Evolutionary conservation across 73 alveolate species (phyloP).

Genomic region (Breviolum minutum): DNA sequence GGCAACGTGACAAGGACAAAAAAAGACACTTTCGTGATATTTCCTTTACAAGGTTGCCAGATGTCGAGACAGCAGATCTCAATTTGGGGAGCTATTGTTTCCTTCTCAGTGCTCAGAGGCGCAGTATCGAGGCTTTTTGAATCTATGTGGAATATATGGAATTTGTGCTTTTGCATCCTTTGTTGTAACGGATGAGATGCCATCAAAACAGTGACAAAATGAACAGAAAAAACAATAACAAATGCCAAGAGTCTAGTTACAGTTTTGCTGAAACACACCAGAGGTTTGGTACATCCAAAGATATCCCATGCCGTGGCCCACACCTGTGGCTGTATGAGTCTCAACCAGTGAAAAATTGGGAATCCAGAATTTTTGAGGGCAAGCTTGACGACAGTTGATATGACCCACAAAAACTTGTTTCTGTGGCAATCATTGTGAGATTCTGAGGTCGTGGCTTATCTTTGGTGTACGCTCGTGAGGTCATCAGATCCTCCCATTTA

Average conservation of each 20-base stretch:
- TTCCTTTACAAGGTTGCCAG: slow-evolving; percentile 43
- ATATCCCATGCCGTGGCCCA: slow-evolving; percentile 87
- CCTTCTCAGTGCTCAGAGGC: not conserved
- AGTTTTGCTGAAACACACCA: not conserved
- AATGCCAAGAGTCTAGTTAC: no score
- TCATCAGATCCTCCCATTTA: not conserved
- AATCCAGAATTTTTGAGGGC: not conserved
- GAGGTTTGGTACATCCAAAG: slow-evolving; percentile 78
- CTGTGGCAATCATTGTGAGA: not conserved
- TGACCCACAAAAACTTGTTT: not conserved
- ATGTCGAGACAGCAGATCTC: slow-evolving; percentile 79
- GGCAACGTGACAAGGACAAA: not conserved
- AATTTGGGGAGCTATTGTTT: slow-evolving; percentile 56
- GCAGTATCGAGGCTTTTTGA: not conserved
- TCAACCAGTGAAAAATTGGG: not conserved
- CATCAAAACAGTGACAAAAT: no score
- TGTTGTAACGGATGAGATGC: no score
- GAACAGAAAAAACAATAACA: no score
- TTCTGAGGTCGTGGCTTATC: slow-evolving; percentile 70
- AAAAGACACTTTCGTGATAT: not conserved
- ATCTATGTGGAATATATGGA: not conserved
- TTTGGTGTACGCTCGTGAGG: slow-evolving; percentile 86
- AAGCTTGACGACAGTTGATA: not conserved
- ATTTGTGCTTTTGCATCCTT: not conserved
- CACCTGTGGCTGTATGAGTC: slow-evolving; percentile 61